phyloP scores from a whole-genome alignment of 176 grass and related monocot species.

The Paspalum notatum region DNA sequence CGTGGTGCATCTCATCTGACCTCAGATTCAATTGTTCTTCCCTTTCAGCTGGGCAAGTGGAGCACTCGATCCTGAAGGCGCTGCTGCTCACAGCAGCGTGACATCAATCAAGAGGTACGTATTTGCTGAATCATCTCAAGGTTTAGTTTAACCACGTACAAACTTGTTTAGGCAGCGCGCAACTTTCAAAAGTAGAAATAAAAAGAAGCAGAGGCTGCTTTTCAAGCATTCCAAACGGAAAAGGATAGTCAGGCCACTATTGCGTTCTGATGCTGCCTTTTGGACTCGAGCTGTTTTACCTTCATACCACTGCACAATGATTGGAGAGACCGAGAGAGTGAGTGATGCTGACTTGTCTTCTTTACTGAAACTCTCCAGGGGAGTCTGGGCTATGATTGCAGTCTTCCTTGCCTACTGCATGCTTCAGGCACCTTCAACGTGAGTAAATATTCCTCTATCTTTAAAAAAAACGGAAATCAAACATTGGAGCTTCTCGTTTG shows the following conservation, averaged over 20 bases:
- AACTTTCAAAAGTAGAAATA: constrained; percentile 20
- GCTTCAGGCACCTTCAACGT: constrained; percentile 98
- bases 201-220: background rate
- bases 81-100: constrained; percentile 53
- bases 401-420: constrained; percentile 96
- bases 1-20: constrained; percentile 31
- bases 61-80: constrained; percentile 82
- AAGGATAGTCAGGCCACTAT: background rate
- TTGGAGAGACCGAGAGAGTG: constrained; percentile 27
- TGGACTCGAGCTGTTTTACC: constrained; percentile 23
- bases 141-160: background rate
- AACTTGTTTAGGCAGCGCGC: background rate
- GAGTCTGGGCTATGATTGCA: constrained; percentile 95
- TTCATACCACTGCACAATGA: constrained; percentile 42
- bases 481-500: constrained; percentile 10
- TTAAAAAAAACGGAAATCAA: constrained; percentile 1
- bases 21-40: constrained; percentile 14
- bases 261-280: constrained; percentile 34
- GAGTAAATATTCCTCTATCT: constrained; percentile 27
- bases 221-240: constrained; percentile 1
- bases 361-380: constrained; percentile 59
- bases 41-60: constrained; percentile 96
- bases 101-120: constrained; percentile 99
- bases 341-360: constrained; percentile 43
- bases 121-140: constrained; percentile 25